A percentile compares a stretch with the other conserved stretches of the same genome.
These are phyloP conservation scores for Isatis tinctoria DNA, from an alignment of 345 rosid species.

Conservation along the genomic window DNA sequence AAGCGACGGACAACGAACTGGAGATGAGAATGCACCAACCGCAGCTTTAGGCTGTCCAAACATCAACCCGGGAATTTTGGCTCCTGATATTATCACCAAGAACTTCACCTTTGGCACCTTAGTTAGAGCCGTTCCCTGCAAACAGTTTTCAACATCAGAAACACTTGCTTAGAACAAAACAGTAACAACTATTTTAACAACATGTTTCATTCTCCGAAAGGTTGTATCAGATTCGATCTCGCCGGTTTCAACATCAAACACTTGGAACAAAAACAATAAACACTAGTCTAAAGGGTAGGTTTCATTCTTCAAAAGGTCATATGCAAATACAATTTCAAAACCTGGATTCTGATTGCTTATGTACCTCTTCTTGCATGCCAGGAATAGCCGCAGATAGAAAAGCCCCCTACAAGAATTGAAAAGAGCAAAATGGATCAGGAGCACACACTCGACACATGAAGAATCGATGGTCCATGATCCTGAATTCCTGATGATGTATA, in stretches of 20 bases:
- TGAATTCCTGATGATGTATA: background rate
- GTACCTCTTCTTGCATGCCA: constrained; percentile 32
- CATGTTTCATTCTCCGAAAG: background rate
- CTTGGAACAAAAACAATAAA: background rate
- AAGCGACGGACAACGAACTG: constrained; percentile 49
- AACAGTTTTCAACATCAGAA: background rate
- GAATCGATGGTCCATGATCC: background rate
- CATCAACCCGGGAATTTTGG: constrained; percentile 36
- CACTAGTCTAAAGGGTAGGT: background rate
- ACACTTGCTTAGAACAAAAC: background rate
- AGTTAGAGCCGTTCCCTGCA: constrained; percentile 28
- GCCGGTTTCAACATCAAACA: background rate
- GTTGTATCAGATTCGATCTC: background rate
- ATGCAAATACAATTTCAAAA: background rate
- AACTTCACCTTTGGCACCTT: constrained; percentile 51
- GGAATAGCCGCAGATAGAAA: constrained; percentile 27
- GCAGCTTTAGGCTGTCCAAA: constrained; percentile 50
- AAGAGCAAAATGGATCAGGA: background rate
- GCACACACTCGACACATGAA: background rate
- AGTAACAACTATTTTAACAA: background rate
- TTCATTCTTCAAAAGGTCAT: background rate
- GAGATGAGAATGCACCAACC: constrained; percentile 48
- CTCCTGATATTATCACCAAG: constrained; percentile 47
- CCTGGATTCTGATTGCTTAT: background rate
- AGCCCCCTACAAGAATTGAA: constrained; percentile 23